Conservation (phyloP, 768 basidiomycete genomes). For the Trametes villosa region DNA sequence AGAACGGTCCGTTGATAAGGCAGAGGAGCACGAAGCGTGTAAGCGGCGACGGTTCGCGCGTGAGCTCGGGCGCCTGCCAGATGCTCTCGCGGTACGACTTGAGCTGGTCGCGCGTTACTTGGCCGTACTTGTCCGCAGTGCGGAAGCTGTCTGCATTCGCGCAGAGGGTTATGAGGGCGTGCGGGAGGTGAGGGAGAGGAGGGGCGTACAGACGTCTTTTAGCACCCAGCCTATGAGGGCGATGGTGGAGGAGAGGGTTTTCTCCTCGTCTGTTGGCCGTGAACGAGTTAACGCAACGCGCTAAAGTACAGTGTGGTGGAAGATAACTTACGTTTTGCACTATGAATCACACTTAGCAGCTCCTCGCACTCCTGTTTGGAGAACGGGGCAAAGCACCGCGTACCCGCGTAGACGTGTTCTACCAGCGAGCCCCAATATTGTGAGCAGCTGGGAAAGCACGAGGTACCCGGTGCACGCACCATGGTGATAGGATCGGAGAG, state of each 20-base stretch:
- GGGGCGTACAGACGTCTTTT: slow-evolving; percentile 47
- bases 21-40: slow-evolving; percentile 39
- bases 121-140: slow-evolving; percentile 49
- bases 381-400: slow-evolving; percentile 51
- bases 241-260: slow-evolving; percentile 45
- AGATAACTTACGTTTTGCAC: slow-evolving; percentile 14
- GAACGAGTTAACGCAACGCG: background rate
- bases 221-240: slow-evolving; percentile 55
- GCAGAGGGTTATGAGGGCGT: background rate
- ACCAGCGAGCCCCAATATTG: slow-evolving; percentile 16
- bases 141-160: slow-evolving; percentile 44
- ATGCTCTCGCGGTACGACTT: slow-evolving; percentile 33
- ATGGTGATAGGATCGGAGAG: slow-evolving; percentile 55
- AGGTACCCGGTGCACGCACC: slow-evolving; percentile 13
- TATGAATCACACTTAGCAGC: slow-evolving; percentile 40
- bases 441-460: too few relatives aligned
- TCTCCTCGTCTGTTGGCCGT: slow-evolving; percentile 22
- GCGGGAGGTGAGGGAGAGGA: background rate
- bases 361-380: slow-evolving; percentile 59
- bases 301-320: too few relatives aligned
- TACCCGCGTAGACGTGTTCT: slow-evolving; percentile 51
- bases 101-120: slow-evolving; percentile 36
- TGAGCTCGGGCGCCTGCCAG: slow-evolving; percentile 7
- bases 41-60: background rate
- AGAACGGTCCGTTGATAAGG: slow-evolving; percentile 49